Conservation (phyloP, 2,329 filamentous ascomycete species). For the Talaromyces sp. region DNA sequence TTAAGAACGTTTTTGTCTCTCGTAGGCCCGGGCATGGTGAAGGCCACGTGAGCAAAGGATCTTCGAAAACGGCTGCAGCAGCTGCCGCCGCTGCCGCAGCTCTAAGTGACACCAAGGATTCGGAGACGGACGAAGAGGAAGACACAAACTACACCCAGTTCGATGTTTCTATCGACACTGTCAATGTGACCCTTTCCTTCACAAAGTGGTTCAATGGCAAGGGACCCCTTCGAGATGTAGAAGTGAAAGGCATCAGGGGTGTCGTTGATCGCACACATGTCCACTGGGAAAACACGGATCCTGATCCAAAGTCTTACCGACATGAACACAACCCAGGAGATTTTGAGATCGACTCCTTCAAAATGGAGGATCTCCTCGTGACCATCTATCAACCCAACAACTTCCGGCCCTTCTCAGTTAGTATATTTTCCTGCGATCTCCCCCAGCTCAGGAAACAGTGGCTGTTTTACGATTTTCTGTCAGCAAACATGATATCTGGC, state of each 20-base stretch:
- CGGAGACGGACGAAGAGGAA: slow-evolving; percentile 52
- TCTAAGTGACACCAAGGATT: slow-evolving; percentile 39
- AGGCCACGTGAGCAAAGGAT: slow-evolving; percentile 87
- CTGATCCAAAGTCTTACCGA: slow-evolving; percentile 81
- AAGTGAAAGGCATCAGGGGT: slow-evolving; percentile 87
- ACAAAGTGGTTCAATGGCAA: slow-evolving; percentile 99
- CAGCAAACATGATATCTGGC: slow-evolving; percentile 91
- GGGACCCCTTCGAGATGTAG: slow-evolving; percentile 82
- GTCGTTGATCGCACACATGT: slow-evolving; percentile 88
- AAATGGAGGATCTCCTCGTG: slow-evolving; percentile 85
- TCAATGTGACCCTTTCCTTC: slow-evolving; percentile 95
- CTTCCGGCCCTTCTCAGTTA: slow-evolving; percentile 92
- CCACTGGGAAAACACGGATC: slow-evolving; percentile 59
- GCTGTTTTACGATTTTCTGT: slow-evolving; percentile 96
- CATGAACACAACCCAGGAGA: slow-evolving; percentile 86
- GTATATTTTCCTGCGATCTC: slow-evolving; percentile 92
- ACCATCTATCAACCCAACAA: slow-evolving; percentile 84
- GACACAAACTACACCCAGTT: slow-evolving; percentile 98
- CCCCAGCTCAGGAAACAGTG: slow-evolving; percentile 91
- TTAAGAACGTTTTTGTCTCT: slow-evolving; percentile 94
- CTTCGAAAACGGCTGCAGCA: slow-evolving; percentile 75
- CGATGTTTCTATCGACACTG: slow-evolving; percentile 86
- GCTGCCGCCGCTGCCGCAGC: slow-evolving; percentile 74
- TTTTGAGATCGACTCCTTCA: slow-evolving; percentile 96
- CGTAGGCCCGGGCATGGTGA: slow-evolving; percentile 75